Evolutionary conservation across 371 early-diverging fungal genomes (phyloP), one percentile per base, ranked within the genome.

Genomic region (Amoeboradix gromovi): DNA sequence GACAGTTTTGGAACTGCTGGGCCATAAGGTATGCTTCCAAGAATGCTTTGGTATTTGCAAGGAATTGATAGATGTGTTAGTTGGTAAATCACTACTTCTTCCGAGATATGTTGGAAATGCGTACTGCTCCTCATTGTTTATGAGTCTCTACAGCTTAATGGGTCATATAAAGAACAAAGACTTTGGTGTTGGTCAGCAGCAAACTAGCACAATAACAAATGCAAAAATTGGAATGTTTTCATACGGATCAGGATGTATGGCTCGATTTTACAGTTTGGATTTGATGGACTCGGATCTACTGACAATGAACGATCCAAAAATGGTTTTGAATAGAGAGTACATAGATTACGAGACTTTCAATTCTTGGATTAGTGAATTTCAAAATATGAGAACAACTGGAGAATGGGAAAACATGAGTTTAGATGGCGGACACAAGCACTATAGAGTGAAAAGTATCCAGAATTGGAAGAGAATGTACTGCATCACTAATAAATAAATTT

Each of bases 51-150:
- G 30, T 22, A 69, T 68, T 17, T 91, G 83, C 80, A 91, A 91
- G 75, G 96, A 95, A 75, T 91, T 88, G 78, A 71, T 85, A 68
- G 82, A 86, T 70, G 80, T 87, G 75, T 83, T 80, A n/a, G 81
- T 84, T n/a, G 77, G 84, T 70, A 78, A 79, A 70, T 72, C 78
- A 66, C 80, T 94, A 66, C 79, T 84, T 71, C 86, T 83, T 28
- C 83, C 92, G 71, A 87, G 88, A 77, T 85, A 91, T 74, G 83
- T 91, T 70, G 98, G 95, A 71, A 98, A 98, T 82, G 90, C 89
- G 86, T 96, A 98, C 80, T 86, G 89, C 71, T 95, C 86, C 68
- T 91, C 92, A 27, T 83, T 93, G 31, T 98, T 91, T 84, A 84
- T 86, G 68, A 85, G 88, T 71, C 83, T 98, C 30, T 83, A 85